Percentiles rank a stretch among this genome's conserved stretches.
phyloP scores from a whole-genome alignment of 2,329 filamentous ascomycete species.

The Fusarium buharicum region DNA sequence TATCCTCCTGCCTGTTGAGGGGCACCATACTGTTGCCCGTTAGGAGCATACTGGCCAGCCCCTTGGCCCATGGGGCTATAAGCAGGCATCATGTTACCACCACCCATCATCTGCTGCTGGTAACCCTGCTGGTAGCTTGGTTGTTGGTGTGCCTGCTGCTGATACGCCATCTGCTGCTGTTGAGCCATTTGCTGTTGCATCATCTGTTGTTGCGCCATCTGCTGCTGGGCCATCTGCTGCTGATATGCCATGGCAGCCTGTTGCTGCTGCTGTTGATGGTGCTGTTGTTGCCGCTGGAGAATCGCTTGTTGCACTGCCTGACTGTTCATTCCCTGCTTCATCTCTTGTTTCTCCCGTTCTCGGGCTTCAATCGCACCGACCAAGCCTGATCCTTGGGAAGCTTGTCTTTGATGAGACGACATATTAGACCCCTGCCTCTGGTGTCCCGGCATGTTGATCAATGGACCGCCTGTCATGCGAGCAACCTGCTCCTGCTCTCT shows the following conservation, averaged over 20 bases:
- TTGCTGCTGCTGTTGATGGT: constrained; percentile 32
- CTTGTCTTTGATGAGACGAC: constrained; percentile 61
- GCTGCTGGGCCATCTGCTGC: constrained; percentile 64
- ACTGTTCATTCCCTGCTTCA: constrained; percentile 71
- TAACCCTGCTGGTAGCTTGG: constrained; percentile 41
- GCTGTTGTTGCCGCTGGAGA: constrained; percentile 51
- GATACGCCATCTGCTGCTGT: constrained; percentile 48
- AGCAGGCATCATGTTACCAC: constrained; percentile 40
- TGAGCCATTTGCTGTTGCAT: constrained; percentile 42
- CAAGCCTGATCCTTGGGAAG: constrained; percentile 68
- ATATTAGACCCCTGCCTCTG: constrained; percentile 66
- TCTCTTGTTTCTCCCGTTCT: constrained; percentile 79
- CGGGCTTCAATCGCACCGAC: constrained; percentile 83
- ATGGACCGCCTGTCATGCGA: constrained; percentile 78
- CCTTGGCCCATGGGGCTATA: constrained; percentile 43
- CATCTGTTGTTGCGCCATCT: constrained; percentile 45
- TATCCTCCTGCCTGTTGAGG: constrained; percentile 38
- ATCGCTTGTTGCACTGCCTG: constrained; percentile 41
- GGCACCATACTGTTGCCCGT: constrained; percentile 37
- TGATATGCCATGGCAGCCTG: constrained; percentile 30
- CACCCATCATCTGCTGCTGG: constrained; percentile 43
- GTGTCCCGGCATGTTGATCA: constrained; percentile 73
- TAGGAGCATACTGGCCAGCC: constrained; percentile 35
- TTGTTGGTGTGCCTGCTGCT: constrained; percentile 61
- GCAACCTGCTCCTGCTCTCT: constrained; percentile 91